Percentiles rank a stretch among this genome's conserved stretches.
Evolutionary conservation across 2,329 filamentous ascomycete species (phyloP).

Genomic region (Fusarium setosum): DNA sequence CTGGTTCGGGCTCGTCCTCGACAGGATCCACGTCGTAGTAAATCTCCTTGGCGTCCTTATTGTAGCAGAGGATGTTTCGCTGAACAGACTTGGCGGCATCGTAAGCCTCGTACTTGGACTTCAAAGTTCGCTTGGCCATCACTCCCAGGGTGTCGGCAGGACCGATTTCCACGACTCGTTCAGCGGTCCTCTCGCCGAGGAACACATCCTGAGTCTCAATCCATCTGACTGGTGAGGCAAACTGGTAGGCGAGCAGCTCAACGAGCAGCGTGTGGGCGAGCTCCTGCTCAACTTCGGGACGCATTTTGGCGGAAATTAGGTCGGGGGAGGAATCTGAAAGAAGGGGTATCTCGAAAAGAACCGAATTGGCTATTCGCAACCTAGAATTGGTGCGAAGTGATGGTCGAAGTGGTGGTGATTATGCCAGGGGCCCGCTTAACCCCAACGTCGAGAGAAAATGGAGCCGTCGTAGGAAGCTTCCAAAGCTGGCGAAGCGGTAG

Average conservation of each 20-base stretch:
- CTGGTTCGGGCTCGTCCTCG: conserved; percentile 84
- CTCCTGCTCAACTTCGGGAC: conserved; percentile 99
- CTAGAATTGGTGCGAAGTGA: conserved; percentile 38
- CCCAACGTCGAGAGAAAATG: conserved; percentile 38
- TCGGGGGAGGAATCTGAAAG: conserved; percentile 39
- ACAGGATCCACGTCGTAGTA: conserved; percentile 98
- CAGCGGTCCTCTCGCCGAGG: conserved; percentile 92
- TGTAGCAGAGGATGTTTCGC: conserved; percentile 98
- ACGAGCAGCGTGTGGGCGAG: conserved; percentile 98
- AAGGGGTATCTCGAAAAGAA: conserved; percentile 46
- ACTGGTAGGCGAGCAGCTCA: conserved; percentile 98
- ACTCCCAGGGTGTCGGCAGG: conserved; percentile 96
- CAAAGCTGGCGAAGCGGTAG: conserved; percentile 37
- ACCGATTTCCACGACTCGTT: conserved; percentile 97
- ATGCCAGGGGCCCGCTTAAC: conserved; percentile 42
- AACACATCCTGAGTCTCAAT: conserved; percentile 99
- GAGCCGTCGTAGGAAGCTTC: conserved; percentile 41
- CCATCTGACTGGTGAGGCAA: conserved; percentile 98
- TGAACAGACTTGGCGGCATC: conserved; percentile 97
- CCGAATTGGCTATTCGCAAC: conserved; percentile 41
- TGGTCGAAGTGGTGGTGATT: conserved; percentile 38
- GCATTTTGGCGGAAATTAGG: conserved; percentile 72
- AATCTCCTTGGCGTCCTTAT: conserved; percentile 99
- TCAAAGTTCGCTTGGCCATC: conserved; percentile 96
- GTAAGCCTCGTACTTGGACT: conserved; percentile 98